A percentile compares a stretch with the other conserved stretches of the same genome.
Conservation (phyloP, 768 basidiomycete species). For the Plicaturopsis crispa region DNA sequence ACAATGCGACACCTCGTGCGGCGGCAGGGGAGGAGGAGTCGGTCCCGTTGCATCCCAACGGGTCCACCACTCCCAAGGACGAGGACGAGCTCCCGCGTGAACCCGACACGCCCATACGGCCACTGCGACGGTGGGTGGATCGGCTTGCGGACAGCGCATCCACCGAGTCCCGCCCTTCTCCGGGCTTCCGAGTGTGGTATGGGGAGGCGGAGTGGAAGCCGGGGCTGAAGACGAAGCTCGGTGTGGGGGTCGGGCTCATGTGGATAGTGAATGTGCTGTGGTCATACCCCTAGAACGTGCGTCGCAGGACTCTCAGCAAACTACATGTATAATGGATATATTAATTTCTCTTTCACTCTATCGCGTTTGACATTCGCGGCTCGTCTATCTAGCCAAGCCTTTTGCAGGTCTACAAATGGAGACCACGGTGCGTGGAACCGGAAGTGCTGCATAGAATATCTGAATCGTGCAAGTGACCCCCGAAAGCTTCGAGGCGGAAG, state of each 20-base stretch:
- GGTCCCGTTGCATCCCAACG: slow-evolving; percentile 6
- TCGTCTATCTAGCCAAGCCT: no score
- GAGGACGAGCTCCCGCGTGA: slow-evolving; percentile 24
- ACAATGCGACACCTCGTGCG: no score
- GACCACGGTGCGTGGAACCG: no score
- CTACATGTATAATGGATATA: background rate
- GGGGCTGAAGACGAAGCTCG: slow-evolving; percentile 36
- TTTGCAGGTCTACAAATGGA: no score
- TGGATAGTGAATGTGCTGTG: slow-evolving; percentile 65
- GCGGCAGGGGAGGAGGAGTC: slow-evolving; percentile 4
- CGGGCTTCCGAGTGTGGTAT: slow-evolving; percentile 23
- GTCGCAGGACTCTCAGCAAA: slow-evolving; percentile 3
- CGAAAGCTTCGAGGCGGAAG: no score
- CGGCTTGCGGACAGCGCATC: slow-evolving; percentile 31
- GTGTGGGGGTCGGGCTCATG: slow-evolving; percentile 36
- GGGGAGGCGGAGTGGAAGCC: slow-evolving; percentile 22
- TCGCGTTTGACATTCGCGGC: no score
- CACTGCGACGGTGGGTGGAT: slow-evolving; percentile 41
- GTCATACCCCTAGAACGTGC: slow-evolving; percentile 30
- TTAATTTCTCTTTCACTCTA: no score
- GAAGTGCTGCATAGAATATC: no score
- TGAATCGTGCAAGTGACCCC: no score
- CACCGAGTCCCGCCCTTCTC: slow-evolving; percentile 14
- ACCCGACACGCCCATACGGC: slow-evolving; percentile 30
- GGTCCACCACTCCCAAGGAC: slow-evolving; percentile 9